A percentile compares a stretch with the other conserved stretches of the same genome.
Conservation (phyloP, 768 basidiomycete genomes). For the Kwoniella botswanensis region DNA sequence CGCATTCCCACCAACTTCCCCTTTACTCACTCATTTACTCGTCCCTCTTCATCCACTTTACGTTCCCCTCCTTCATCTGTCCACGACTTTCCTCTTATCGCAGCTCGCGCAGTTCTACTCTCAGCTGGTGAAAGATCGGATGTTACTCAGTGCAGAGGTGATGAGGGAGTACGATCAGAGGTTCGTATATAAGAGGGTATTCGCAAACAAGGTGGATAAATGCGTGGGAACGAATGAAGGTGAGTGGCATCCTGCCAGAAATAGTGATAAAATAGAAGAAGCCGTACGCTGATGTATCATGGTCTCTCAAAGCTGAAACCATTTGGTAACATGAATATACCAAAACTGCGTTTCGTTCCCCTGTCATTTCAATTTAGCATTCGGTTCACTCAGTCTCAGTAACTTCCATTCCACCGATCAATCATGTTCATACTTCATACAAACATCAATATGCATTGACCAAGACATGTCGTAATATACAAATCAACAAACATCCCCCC, state of each 20-base stretch:
- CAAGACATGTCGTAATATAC: background rate
- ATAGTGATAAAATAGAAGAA: no score
- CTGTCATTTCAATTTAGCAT: background rate
- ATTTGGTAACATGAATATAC: conserved; percentile 4
- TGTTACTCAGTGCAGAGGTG: conserved; percentile 54
- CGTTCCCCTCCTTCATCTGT: conserved; percentile 43
- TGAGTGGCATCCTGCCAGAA: conserved; percentile 16
- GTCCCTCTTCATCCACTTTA: conserved; percentile 46
- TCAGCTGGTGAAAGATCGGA: conserved; percentile 54
- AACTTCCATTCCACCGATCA: background rate
- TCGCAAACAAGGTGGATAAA: conserved; percentile 49
- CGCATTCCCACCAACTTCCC: conserved; percentile 49
- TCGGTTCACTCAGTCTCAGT: no score
- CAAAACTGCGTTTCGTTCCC: background rate
- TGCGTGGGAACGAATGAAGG: conserved; percentile 52
- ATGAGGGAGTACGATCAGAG: conserved; percentile 57
- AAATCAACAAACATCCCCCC: no score
- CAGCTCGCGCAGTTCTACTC: conserved; percentile 46
- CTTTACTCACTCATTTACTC: conserved; percentile 47
- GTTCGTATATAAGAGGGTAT: conserved; percentile 56
- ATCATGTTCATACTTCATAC: background rate
- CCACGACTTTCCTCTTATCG: conserved; percentile 42
- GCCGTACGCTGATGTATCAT: background rate
- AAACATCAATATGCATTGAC: background rate
- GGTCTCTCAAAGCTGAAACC: background rate